Conservation (phyloP, 352 stramenopile species). For the Phytophthora sojae region DNA sequence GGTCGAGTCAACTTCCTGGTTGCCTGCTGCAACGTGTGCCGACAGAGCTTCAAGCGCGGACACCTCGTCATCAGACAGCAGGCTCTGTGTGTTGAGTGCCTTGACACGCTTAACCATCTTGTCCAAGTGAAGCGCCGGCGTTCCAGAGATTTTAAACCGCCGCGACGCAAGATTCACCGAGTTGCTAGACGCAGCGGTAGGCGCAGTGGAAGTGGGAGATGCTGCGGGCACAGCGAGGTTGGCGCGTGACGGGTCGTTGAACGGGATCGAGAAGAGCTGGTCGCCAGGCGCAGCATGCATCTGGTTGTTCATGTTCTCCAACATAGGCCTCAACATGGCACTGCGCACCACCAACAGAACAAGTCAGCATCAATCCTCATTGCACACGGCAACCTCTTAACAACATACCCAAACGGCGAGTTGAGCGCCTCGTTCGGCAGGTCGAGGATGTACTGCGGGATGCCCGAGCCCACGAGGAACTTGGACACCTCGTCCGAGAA, state of each 20-base stretch:
- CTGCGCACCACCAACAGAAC: constrained; percentile 27
- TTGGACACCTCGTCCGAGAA: constrained; percentile 93
- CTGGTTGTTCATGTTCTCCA: constrained; percentile 86
- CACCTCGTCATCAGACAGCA: constrained; percentile 47
- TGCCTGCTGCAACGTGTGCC: constrained; percentile 28
- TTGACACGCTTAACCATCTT: constrained; percentile 55
- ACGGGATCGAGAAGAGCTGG: constrained; percentile 73
- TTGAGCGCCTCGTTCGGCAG: constrained; percentile 90
- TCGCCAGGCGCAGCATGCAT: constrained; percentile 61
- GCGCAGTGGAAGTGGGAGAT: background rate
- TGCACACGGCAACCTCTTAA: background rate
- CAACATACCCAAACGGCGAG: constrained; percentile 84
- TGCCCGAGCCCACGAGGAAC: constrained; percentile 88
- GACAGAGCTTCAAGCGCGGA: constrained; percentile 39
- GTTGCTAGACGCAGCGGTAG: background rate
- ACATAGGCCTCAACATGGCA: constrained; percentile 81
- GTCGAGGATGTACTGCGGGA: constrained; percentile 92
- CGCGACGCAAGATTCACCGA: constrained; percentile 40
- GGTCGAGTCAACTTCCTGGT: constrained; percentile 19
- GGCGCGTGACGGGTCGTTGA: constrained; percentile 66
- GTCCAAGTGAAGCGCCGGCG: constrained; percentile 57
- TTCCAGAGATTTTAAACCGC: constrained; percentile 64
- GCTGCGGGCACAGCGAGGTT: constrained; percentile 18
- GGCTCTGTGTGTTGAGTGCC: constrained; percentile 34
- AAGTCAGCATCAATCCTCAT: constrained; percentile 8